Conservation (phyloP, 2,329 filamentous ascomycete species). For the Fusarium sp. region DNA sequence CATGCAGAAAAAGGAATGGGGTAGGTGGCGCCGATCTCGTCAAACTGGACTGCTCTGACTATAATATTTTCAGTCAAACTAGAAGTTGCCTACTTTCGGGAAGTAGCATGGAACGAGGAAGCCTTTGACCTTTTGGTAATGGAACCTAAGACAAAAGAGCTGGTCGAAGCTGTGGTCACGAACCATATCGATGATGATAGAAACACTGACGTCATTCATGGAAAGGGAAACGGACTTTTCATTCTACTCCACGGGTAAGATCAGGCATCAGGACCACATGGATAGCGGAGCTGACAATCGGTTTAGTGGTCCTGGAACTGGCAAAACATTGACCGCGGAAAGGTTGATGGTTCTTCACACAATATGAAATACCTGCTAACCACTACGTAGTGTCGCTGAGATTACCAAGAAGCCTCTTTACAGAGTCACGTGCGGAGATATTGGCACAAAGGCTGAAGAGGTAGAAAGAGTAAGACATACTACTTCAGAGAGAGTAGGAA, state of each 20-base stretch:
- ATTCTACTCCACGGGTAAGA: conserved; percentile 50
- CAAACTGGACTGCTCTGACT: no score
- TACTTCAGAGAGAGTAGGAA: no score
- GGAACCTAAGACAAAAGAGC: conserved; percentile 20
- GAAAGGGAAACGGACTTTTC: conserved; percentile 51
- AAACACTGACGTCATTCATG: conserved; percentile 50
- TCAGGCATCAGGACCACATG: no score
- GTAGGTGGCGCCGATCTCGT: no score
- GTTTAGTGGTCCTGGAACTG: conserved; percentile 47
- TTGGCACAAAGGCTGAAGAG: conserved; percentile 25
- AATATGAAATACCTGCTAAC: no score
- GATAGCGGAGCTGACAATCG: no score
- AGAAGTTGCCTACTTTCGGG: neutral
- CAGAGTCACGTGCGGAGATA: neutral
- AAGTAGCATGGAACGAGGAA: conserved; percentile 31
- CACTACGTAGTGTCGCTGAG: conserved; percentile 35
- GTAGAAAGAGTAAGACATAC: conserved; percentile 32
- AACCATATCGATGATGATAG: neutral
- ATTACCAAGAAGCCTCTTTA: conserved; percentile 38
- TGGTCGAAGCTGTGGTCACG: conserved; percentile 19
- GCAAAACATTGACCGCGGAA: conserved; percentile 52
- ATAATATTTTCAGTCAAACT: no score
- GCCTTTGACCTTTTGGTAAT: conserved; percentile 29
- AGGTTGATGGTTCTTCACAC: no score
- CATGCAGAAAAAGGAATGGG: no score